Evolutionary conservation across 2,329 filamentous ascomycete species (phyloP), one percentile per base, ranked within the genome.

Genomic region (Xenosphaeropsis pyriputrescens): DNA sequence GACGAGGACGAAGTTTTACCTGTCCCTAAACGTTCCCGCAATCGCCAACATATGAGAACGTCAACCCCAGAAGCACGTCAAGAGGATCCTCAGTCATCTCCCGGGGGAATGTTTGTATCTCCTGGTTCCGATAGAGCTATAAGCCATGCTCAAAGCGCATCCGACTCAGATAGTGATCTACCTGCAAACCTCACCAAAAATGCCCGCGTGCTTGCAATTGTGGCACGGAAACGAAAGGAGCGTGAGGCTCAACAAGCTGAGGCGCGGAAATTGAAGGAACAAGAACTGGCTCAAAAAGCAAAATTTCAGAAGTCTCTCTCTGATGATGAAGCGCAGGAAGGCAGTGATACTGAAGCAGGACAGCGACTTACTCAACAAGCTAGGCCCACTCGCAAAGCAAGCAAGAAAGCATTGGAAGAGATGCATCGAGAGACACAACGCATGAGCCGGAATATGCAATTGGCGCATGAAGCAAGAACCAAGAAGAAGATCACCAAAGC

Each of bases 351-450:
- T 26, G 75, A 75, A 18, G 71, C 64, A 31, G 78, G 69, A n/a
- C 67, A 65, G 32, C 73, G 65, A 43, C 62, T 91, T 33, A 83
- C 80, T 0, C 82, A 88, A 51, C 64, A 71, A 30, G 66, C 70
- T 18, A 75, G 79, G 4, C 79, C 85, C 5, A 70, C 73, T 8
- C 74, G 91, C 11, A 93, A 91, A 55, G 88, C 91, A 0, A 89
- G 88, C 63, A 96, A 89, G 62, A 95, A 86, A 60, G 91, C 91
- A 0, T 57, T 95, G 32, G 85, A 95, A 54, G 89, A 96, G 48
- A 95, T 98, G 80, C 81, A 82, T 49, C 75, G 85, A 41, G 91
- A 98, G 59, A 95, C 89, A 1, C 91, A 98, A 61, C 76, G 91
- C 19, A 74, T 98, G 62, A 79, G 75, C 47, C 73, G 91, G 46